Conservation (phyloP, 176 grass and related monocot genomes). For the Avena atlantica region DNA sequence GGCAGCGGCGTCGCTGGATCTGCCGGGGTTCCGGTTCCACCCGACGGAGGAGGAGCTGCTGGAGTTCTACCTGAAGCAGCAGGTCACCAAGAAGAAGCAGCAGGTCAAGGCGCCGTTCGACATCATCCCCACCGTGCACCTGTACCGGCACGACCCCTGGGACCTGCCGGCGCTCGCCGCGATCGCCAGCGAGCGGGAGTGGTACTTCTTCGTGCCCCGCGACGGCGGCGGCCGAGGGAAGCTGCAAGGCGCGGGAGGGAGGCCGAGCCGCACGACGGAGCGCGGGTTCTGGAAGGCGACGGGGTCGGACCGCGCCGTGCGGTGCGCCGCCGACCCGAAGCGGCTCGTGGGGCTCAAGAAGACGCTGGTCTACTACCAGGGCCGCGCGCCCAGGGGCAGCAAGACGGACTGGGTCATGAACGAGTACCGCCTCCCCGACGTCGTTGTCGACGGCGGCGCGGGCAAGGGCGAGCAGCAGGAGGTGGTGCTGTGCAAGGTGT, state of each 20-base stretch:
- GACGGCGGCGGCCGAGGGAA: slow-evolving; percentile 63
- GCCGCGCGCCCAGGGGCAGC: slow-evolving; percentile 72
- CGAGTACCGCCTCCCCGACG: slow-evolving; percentile 85
- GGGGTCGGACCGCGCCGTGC: slow-evolving; percentile 79
- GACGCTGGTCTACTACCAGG: slow-evolving; percentile 92
- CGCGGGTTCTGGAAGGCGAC: slow-evolving; percentile 98
- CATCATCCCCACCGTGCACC: slow-evolving; percentile 83
- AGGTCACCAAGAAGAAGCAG: slow-evolving; percentile 50
- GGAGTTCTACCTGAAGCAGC: slow-evolving; percentile 85
- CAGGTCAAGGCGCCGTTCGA: slow-evolving; percentile 66
- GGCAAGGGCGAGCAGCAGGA: slow-evolving; percentile 49
- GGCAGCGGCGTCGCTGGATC: slow-evolving; percentile 75
- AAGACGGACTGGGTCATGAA: slow-evolving; percentile 99
- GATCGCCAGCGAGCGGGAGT: slow-evolving; percentile 85
- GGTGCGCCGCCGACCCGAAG: slow-evolving; percentile 78
- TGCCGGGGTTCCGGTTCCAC: slow-evolving; percentile 99
- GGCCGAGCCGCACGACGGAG: slow-evolving; percentile 86
- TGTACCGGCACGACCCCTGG: slow-evolving; percentile 85
- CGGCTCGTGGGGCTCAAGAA: slow-evolving; percentile 95
- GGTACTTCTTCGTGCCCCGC: slow-evolving; percentile 98
- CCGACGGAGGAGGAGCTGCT: slow-evolving; percentile 99
- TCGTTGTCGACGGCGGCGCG: neutral
- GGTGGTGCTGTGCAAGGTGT: slow-evolving; percentile 90
- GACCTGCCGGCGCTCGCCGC: slow-evolving; percentile 73
- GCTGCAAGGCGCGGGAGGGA: slow-evolving; percentile 40